These are phyloP conservation scores for Lithocarpus polystachyus DNA, from an alignment of 306 rosid genomes.

Conservation along the genomic window DNA sequence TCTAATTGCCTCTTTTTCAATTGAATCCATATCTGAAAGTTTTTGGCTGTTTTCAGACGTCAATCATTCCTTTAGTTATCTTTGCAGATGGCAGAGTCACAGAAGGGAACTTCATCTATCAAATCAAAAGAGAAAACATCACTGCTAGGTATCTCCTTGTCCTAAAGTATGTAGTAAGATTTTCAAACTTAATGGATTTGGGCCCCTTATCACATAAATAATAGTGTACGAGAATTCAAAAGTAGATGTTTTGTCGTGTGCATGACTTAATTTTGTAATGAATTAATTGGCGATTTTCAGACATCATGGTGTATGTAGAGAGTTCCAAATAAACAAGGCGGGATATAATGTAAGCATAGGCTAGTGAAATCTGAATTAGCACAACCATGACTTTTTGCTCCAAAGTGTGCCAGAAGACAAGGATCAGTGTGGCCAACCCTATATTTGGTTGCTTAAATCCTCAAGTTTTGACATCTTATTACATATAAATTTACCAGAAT, in stretches of 20 bases:
- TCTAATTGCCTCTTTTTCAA: constrained; percentile 5
- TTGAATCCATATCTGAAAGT: constrained; percentile 13
- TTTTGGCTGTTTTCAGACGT: constrained; percentile 24
- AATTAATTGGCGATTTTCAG: not conserved
- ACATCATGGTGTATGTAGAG: not conserved
- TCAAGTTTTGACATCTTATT: not conserved
- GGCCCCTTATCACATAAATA: not conserved
- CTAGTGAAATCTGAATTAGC: not conserved
- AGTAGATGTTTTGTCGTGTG: not conserved
- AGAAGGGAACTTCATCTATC: constrained; percentile 50
- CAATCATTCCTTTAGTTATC: constrained; percentile 14
- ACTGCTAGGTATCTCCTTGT: constrained; percentile 48
- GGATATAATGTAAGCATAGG: not conserved
- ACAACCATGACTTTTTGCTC: not conserved
- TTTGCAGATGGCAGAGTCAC: constrained; percentile 57
- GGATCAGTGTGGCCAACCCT: not conserved
- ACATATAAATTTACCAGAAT: not conserved
- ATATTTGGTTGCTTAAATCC: constrained; percentile 14
- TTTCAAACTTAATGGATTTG: constrained; percentile 12
- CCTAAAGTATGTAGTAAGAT: constrained; percentile 4
- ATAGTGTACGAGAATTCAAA: not conserved
- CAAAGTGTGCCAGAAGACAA: not conserved
- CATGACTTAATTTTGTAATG: not conserved
- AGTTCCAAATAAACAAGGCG: not conserved
- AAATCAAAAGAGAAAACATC: constrained; percentile 49